Percentiles rank a stretch among this genome's conserved stretches.
phyloP scores from a whole-genome alignment of 2,329 filamentous ascomycete genomes.

The Cadophora luteo-olivacea region DNA sequence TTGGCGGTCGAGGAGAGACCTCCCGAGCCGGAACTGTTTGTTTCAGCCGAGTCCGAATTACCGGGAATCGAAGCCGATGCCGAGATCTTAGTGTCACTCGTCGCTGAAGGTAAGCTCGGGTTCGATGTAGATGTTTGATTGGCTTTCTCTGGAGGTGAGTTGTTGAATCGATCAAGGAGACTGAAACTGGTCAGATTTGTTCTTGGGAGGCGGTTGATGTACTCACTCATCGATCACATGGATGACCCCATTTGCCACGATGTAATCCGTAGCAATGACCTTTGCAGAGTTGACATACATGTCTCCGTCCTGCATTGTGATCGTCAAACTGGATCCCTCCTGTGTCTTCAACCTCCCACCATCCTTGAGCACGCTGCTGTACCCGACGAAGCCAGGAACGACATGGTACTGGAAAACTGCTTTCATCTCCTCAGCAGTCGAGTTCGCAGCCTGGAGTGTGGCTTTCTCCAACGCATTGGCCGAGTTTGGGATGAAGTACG shows the following conservation, averaged over 20 bases:
- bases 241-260: slow-evolving; percentile 62
- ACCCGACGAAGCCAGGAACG: slow-evolving; percentile 59
- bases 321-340: slow-evolving; percentile 55
- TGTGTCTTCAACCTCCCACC: slow-evolving; percentile 47
- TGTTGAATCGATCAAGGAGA: slow-evolving; percentile 25
- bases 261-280: slow-evolving; percentile 55
- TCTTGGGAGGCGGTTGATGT: not conserved
- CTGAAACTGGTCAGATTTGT: slow-evolving; percentile 15
- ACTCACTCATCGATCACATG: slow-evolving; percentile 64
- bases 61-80: not conserved
- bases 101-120: not conserved
- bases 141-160: slow-evolving; percentile 14
- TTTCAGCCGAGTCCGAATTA: not conserved
- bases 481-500: slow-evolving; percentile 37
- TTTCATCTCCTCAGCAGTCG: slow-evolving; percentile 50
- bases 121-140: slow-evolving; percentile 6
- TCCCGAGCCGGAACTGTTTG: not conserved
- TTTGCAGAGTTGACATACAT: slow-evolving; percentile 59
- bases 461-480: slow-evolving; percentile 30
- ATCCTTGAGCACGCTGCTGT: slow-evolving; percentile 54
- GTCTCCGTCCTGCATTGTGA: slow-evolving; percentile 50
- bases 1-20: slow-evolving; percentile 13
- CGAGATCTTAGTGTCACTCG: not conserved
- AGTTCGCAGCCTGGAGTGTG: slow-evolving; percentile 22
- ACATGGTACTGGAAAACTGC: slow-evolving; percentile 70